Evolutionary conservation across 2,329 filamentous ascomycete species (phyloP).

Genomic region (Harringtonia aguacate): DNA sequence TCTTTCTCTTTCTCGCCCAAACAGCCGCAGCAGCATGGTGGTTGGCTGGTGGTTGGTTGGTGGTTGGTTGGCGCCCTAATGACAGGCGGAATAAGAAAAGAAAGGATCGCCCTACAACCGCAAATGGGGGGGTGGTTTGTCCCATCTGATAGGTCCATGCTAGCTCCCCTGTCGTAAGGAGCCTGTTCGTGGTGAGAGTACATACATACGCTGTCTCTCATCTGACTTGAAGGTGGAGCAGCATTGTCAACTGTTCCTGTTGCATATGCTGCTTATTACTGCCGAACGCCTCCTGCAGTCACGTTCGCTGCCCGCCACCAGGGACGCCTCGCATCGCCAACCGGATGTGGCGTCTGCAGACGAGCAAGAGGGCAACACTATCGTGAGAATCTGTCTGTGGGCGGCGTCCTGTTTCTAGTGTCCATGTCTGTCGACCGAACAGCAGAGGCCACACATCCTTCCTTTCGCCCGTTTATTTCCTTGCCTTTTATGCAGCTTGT

Average conservation of each 20-base stretch:
- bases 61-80: background rate
- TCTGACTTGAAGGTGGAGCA: conserved; percentile 6
- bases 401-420: too few relatives aligned
- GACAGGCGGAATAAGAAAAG: background rate
- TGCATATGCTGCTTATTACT: background rate
- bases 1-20: too few relatives aligned
- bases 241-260: background rate
- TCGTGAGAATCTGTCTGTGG: too few relatives aligned
- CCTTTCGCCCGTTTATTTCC: background rate
- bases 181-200: conserved; percentile 3
- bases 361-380: background rate
- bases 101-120: background rate
- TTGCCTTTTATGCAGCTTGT: too few relatives aligned
- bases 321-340: background rate
- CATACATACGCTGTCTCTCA: conserved; percentile 9
- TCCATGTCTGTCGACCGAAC: too few relatives aligned
- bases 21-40: background rate
- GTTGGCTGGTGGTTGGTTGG: background rate
- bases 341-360: background rate
- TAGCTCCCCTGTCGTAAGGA: background rate
- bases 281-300: too few relatives aligned
- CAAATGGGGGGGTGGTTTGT: background rate
- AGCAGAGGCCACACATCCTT: too few relatives aligned
- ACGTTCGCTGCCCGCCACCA: background rate
- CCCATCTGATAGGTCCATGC: conserved; percentile 1